Base-by-base conservation (phyloP, 352 stramenopile species). In the Phytophthora sp. region DNA sequence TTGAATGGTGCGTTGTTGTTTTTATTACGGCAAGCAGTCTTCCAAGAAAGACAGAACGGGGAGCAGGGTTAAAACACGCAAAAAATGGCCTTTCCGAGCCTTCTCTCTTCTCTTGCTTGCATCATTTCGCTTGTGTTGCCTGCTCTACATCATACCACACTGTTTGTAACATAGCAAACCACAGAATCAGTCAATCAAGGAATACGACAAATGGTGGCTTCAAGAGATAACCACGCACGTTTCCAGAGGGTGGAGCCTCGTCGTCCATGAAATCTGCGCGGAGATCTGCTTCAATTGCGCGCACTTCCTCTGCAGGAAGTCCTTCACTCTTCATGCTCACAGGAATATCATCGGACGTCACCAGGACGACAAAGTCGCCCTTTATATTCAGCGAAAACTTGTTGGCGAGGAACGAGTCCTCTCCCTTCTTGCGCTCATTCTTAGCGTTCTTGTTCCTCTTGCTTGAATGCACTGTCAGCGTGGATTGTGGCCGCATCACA, bases 381-480 rank as follows among this genome's bases (percentile, higher is more conserved):
- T 75, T 79, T 20, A 71, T 59, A 58, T 91, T 88, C 49, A 91
- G 74, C 41, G 84, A 91, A 52, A 91, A 91, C 73, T 93, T 93
- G 53, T 84, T 93, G 11, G 86, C 81, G 26, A 91, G 50, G 67
- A 92, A 94, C 16, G 82, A 90, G 41, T 91, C 84, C 65, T 91
- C 84, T 57, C 83, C 71, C 46, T 80, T 77, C 50, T 88, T 89
- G 49, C 80, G 79, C 57, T 92, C 84, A 21, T 91, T 69, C 65
- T 88, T 88, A 13, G 82, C 79, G 51, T 89, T 86, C 64, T 88
- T 86, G 74, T 90, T 90, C 70, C 84, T 79, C 71, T 91, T 91
- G 60, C 78, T 89, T 13, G 84, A 94, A 66, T 89, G 75, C 49
- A 94, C 86, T 6, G 83, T 92, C 60, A 92, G 71, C 49, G 84